Evolutionary conservation across 2,329 filamentous ascomycete species (phyloP), one percentile per base, ranked within the genome.

Genomic region (Paraconiothyrium brasiliense): DNA sequence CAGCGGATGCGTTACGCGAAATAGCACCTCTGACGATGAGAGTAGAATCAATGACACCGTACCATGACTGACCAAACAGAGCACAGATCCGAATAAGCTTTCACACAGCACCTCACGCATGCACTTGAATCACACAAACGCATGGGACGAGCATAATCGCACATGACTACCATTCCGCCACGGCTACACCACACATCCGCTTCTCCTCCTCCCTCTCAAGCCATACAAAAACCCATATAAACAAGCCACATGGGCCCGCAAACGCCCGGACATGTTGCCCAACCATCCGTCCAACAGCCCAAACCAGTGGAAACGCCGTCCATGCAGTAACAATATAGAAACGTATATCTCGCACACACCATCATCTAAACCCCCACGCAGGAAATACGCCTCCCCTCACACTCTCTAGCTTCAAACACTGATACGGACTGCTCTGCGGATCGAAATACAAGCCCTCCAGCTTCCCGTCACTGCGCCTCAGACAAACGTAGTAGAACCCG

Each of bases 371-470:
- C 35, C 67, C 74, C 78, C 79, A 81, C 39, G 73, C 76, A 8
- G 68, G 73, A 62, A 79, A 79, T 20, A 67, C 61, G 0, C 80
- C 80, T 4, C 70, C 69, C 4, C 66, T 67, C 47, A 67, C 65
- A 39, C 78, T 79, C 57, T 76, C 77, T 63, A 86, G 69, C 66
- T 78, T 79, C 67, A 86, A 68, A 66, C 81, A 80, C 76, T 86
- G 84, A 72, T 84, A 85, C 51, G 84, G 84, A 60, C 81, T 83
- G 64, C 81, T 83, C 67, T 81, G 78, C n/a, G 83, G 83, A 76
- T 86, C 84, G 69, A 82, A 85, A 70, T 86, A 86, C 63, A 86
- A 72, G 0, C 84, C 84, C 66, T 85, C 81, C 4, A 85, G 74
- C 16, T 63, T 66, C 1, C 84, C 84, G 67, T 83, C 81, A 13